Base-by-base conservation (phyloP, 2,329 filamentous ascomycete genomes). In the Sclerotiophoma versabilis region DNA sequence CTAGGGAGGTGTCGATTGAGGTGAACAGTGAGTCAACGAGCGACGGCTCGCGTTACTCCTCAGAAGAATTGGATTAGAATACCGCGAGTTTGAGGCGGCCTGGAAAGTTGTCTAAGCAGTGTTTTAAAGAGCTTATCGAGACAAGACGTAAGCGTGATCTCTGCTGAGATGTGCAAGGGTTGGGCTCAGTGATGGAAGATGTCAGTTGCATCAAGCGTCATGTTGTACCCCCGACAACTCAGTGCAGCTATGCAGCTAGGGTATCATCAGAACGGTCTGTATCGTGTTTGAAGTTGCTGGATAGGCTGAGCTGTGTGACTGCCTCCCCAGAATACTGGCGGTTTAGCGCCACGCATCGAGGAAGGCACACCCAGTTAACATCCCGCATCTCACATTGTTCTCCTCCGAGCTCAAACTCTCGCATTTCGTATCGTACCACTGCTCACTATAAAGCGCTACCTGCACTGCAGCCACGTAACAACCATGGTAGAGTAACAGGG, bases 361-460 rank as follows among this genome's bases (percentile, higher is more conserved):
- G 61, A 60, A 66, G 60, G 63, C 37, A 56, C 56, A 47, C 39
- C 32, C 44, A 14, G 26, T 14, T 27, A 17, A 25, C 25, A 23
- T 19, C 33, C n/a, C 30, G 29, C 19, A 25, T 11, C 19, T 25
- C 39, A 12, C 23, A 6, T 10, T 9, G 37, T 20, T 19, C 22
- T 15, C 15, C n/a, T 14, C 32, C 10, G 29, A 36, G 9, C 23
- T 33, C 20, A 20, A 12, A 5, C 49, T 22, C 14, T 41, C 23
- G 2, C 38, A 17, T 10, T 19, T 33, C 17, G n/a, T 9, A 8
- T 9, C 17, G 8, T 11, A 32, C 6, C 14, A 22, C 5, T 6
- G 23, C 19, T 26, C 15, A 19, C 17, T 4, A 5, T 19, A 7
- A n/a, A 49, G 15, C 12, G 6, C 29, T 14, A 34, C 14, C 20